Evolutionary conservation across 1,284 basidiomycete genomes (phyloP).

Genomic region (Austroboletus niveus): DNA sequence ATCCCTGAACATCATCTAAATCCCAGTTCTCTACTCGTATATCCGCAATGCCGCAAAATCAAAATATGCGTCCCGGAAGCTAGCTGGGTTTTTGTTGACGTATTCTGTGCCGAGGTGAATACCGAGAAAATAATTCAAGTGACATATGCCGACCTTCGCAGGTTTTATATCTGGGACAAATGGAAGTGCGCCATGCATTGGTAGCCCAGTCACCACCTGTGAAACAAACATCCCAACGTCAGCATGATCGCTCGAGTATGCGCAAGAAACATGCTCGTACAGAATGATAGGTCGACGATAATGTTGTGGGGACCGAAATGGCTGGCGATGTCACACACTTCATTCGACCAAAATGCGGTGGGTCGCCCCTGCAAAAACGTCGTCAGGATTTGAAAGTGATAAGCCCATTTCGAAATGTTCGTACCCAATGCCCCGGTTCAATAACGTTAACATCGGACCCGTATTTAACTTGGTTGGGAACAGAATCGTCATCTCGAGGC

Average conservation of each 20-base stretch:
- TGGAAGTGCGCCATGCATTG: constrained; percentile 26
- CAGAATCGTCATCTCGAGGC: constrained; percentile 12
- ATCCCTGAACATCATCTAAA: not conserved
- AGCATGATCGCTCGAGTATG: not conserved
- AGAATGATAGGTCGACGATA: constrained; percentile 40
- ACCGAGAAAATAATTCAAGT: not conserved
- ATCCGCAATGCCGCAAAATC: constrained; percentile 48
- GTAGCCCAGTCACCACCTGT: constrained; percentile 45
- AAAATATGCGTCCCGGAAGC: constrained; percentile 52
- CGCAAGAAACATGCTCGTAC: constrained; percentile 16
- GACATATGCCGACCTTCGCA: constrained; percentile 20
- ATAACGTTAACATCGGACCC: constrained; percentile 2
- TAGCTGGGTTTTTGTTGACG: constrained; percentile 38
- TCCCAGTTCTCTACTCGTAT: constrained; percentile 31
- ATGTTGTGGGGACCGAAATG: constrained; percentile 38
- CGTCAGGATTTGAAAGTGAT: not conserved
- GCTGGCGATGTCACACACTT: constrained; percentile 29
- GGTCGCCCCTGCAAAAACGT: constrained; percentile 31
- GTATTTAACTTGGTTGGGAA: constrained; percentile 16
- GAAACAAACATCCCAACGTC: not conserved
- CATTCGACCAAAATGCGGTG: constrained; percentile 34
- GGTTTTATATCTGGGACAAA: constrained; percentile 30
- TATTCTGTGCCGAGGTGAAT: constrained; percentile 21
- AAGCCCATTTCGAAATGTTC: not conserved
- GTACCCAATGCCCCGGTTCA: constrained; percentile 23